Conservation (phyloP, 2,329 filamentous ascomycete genomes). For the Colletotrichum sp. region DNA sequence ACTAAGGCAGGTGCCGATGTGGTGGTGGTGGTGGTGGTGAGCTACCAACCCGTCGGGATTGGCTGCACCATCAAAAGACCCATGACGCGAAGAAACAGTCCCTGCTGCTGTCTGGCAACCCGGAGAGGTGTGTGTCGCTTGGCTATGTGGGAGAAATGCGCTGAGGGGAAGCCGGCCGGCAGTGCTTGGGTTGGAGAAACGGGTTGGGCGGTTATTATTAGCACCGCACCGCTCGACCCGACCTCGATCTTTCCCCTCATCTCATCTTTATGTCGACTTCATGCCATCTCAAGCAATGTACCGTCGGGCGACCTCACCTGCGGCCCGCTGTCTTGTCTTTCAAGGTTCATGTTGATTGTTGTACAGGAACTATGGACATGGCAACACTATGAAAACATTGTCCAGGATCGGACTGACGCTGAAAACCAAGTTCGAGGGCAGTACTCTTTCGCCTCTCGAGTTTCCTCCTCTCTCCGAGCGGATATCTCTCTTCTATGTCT, state of each 20-base stretch:
- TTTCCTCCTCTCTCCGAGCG: background rate
- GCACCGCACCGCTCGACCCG: background rate
- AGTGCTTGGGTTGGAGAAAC: background rate
- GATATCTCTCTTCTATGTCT: conserved; percentile 18
- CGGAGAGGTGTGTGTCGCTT: background rate
- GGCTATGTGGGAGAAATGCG: conserved; percentile 6
- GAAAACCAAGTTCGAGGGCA: background rate
- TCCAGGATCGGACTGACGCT: conserved; percentile 6
- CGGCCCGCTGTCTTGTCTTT: background rate
- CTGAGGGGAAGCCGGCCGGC: conserved; percentile 1
- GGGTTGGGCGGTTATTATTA: background rate
- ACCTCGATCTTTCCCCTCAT: background rate
- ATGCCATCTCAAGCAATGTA: background rate
- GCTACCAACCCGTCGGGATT: background rate
- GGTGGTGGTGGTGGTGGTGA: background rate
- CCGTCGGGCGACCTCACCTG: background rate
- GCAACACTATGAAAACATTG: conserved; percentile 2
- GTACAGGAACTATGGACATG: conserved; percentile 10
- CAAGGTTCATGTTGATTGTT: conserved; percentile 3
- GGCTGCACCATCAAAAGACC: background rate
- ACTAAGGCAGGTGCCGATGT: background rate
- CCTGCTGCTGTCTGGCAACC: background rate
- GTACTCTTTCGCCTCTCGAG: background rate
- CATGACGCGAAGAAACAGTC: background rate
- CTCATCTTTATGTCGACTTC: conserved; percentile 12